A percentile compares a stretch with the other conserved stretches of the same genome.
phyloP scores from a whole-genome alignment of 352 stramenopile species.

The Pseudoperonospora humuli region DNA sequence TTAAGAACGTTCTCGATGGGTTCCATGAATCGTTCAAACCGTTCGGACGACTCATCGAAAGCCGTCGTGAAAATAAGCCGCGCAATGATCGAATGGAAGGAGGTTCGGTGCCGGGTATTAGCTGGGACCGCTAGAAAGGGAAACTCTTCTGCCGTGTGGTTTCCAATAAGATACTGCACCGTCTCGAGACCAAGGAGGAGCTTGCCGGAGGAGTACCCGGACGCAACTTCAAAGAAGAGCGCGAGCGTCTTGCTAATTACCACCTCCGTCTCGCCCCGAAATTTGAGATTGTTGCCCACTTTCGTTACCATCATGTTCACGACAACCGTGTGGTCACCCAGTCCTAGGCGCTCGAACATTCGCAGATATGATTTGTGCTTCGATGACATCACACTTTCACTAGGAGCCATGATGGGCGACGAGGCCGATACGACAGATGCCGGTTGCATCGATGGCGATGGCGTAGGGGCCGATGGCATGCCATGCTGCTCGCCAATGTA shows the following conservation, averaged over 20 bases:
- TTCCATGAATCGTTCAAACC: conserved; percentile 96
- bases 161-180: conserved; percentile 93
- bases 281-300: conserved; percentile 98
- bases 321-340: conserved; percentile 95
- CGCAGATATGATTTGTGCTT: conserved; percentile 95
- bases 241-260: conserved; percentile 94
- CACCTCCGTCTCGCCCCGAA: conserved; percentile 94
- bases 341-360: conserved; percentile 96
- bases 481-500: conserved; percentile 89
- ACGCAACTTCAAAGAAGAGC: conserved; percentile 96
- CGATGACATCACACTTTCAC: conserved; percentile 62
- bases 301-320: conserved; percentile 99
- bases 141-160: conserved; percentile 97
- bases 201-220: conserved; percentile 94
- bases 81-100: conserved; percentile 96
- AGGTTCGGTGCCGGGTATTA: conserved; percentile 94
- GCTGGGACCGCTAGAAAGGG: conserved; percentile 91
- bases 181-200: conserved; percentile 96
- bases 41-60: conserved; percentile 89
- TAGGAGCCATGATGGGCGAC: conserved; percentile 78
- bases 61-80: conserved; percentile 93
- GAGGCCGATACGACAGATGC: conserved; percentile 19
- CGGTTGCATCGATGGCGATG: conserved; percentile 40
- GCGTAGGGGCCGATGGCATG: conserved; percentile 69
- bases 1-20: conserved; percentile 83